phyloP scores from a whole-genome alignment of 805 yeast genomes.

The Ogataea wickerhamii region DNA sequence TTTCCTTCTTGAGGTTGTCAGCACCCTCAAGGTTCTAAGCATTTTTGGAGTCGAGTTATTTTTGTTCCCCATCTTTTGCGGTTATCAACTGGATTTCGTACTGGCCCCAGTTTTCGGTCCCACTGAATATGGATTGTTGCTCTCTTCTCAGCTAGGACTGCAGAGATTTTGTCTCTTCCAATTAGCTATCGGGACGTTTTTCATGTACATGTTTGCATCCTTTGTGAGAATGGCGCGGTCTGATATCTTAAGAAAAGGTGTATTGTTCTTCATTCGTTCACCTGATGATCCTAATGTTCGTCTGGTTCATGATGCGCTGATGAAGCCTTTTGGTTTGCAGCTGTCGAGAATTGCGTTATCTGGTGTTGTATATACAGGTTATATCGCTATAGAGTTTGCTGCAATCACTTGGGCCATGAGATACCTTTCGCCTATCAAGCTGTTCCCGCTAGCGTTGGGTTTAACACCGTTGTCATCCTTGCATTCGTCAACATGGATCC shows the following conservation, averaged over 20 bases:
- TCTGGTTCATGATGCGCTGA: conserved; percentile 80
- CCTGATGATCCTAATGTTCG: conserved; percentile 92
- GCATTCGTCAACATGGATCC: background rate
- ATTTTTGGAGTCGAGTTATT: conserved; percentile 76
- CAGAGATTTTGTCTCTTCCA: conserved; percentile 17
- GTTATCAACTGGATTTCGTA: conserved; percentile 68
- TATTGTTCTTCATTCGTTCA: conserved; percentile 83
- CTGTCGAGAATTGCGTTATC: conserved; percentile 68
- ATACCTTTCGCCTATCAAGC: conserved; percentile 31
- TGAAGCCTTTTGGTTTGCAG: conserved; percentile 70
- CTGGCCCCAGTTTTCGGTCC: conserved; percentile 51
- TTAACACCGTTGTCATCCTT: background rate
- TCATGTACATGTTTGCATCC: conserved; percentile 84
- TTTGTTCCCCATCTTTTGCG: conserved; percentile 86
- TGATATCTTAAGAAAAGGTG: conserved; percentile 78
- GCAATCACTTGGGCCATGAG: conserved; percentile 49
- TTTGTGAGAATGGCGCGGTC: conserved; percentile 81
- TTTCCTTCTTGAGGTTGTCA: conserved; percentile 48
- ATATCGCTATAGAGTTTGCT: conserved; percentile 76
- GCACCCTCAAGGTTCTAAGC: conserved; percentile 69
- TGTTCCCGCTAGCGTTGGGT: conserved; percentile 23
- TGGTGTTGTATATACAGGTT: conserved; percentile 66
- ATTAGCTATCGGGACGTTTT: conserved; percentile 70
- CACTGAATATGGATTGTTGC: conserved; percentile 7
- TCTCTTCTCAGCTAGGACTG: conserved; percentile 4